Base-by-base conservation (phyloP, 371 early-diverging fungal species). In the Racocetra persica region DNA sequence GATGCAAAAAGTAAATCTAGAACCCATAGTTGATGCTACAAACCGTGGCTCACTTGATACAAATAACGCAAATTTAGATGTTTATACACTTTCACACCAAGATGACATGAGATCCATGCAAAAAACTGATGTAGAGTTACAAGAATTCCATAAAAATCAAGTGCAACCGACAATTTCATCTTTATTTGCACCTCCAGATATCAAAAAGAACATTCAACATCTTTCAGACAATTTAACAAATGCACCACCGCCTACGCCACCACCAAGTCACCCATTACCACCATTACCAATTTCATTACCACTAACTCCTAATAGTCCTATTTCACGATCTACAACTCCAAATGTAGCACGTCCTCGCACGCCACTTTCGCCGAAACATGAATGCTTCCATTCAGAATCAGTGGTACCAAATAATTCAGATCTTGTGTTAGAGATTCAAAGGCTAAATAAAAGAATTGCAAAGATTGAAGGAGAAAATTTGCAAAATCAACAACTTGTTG, bases 361-460 rank as follows among this genome's bases (percentile, higher is more conserved):
- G n/a, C 55, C 32, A 63, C 16, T 16, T 32, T 63, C 28, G 1
- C 65, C 26, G 10, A 63, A 18, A 7, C 69, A n/a, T n/a, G 16
- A 7, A n/a, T 52, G 2, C 22, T 5, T 20, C 0, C 16, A 28
- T 41, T 41, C 71, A 28, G 73, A 54, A 73, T 26, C 73, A 4
- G 36, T 22, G 55, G 36, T 11, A 28, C 11, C 73, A 28, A 24
- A 63, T 38, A 8, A 26, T 32, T 5, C 71, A 20, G 71, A 71
- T 32, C 32, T 55, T 24, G 13, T 67, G 26, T 16, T 67, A 20
- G 84, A 84, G 14, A 59, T 83, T 6, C 71, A 83, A 59, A 66
- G 32, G 10, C 80, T 84, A 32, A 71, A 74, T n/a, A 79, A 76
- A 16, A 79, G 66, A n/a, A 83, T 82, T 11, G 51, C 66, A 24